Base-by-base conservation (phyloP, 1,139 yeast genomes). In the Kazachstania sp. region DNA sequence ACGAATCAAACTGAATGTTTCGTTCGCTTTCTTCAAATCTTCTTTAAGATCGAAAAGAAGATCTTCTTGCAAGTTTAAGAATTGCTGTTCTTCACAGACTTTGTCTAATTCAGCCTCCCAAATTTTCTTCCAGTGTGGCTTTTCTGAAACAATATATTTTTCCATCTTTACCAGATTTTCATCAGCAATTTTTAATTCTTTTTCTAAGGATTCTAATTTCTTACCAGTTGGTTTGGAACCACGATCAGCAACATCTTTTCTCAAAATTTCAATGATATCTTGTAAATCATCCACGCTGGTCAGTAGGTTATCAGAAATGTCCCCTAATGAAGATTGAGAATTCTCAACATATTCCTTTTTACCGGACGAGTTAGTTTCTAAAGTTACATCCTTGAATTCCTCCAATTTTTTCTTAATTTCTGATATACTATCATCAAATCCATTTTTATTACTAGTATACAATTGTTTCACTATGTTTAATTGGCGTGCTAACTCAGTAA, bases 21-120 rank as follows among this genome's bases (percentile, higher is more conserved):
- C 95, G 44, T 74, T 74, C 1, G 95, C 92, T 59, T 81, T 83
- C 39, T 75, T 76, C 41, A 92, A 69, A 66, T 92, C 98, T 51
- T 86, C 95, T 45, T 78, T 78, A 55, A 92, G 69, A 62, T 92
- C 95, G 35, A 73, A 76, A 4, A 90, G 78, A 51, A 92, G 75
- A 54, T 86, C 95, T 58, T 86, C 96, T 64, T 92, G 97, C 31
- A 88, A 73, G 52, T 86, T 85, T 67, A 90, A 79, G 62, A 87
- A 87, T 56, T 90, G 95, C 64, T 92, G 97, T 59, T 90, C 97
- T 57, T 87, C 95, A 52, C 95, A 85, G 20, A 92, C 94, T 41
- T 83, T 82, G 54, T 87, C 95, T 50, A 92, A 74, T 60, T 90
- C 97, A 5, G 83, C 72, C 63, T 90, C 96, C 97, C 98, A 92